Evolutionary conservation across 345 rosid genomes (phyloP).

Genomic region (Citrus maxima): DNA sequence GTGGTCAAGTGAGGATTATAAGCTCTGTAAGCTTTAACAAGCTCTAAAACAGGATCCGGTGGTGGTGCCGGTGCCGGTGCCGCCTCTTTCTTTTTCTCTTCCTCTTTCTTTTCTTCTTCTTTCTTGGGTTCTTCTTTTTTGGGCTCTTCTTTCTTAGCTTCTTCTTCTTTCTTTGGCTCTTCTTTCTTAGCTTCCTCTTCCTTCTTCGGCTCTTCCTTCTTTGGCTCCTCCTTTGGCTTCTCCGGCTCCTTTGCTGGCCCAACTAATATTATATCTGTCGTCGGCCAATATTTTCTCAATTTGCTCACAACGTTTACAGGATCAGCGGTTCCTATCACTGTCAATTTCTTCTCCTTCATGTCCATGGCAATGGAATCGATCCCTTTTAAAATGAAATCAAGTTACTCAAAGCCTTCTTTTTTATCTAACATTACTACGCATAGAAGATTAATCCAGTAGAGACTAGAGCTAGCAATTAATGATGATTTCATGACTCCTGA

Average conservation of each 20-base stretch:
- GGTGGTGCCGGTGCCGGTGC: conserved; percentile 43
- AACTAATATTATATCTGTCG: conserved; percentile 54
- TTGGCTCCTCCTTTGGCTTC: conserved; percentile 56
- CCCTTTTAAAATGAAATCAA: conserved; percentile 31
- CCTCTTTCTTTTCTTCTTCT: conserved; percentile 32
- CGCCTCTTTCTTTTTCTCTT: conserved; percentile 21
- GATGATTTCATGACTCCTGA: not conserved
- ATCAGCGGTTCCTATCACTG: conserved; percentile 75
- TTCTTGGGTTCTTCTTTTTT: conserved; percentile 27
- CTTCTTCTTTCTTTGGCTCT: conserved; percentile 26
- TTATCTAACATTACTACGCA: no score
- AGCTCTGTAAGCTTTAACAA: conserved; percentile 75
- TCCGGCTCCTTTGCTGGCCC: conserved; percentile 90
- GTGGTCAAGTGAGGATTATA: conserved; percentile 74
- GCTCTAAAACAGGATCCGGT: conserved; percentile 65
- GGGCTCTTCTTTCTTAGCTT: conserved; percentile 26
- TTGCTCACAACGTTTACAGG: conserved; percentile 68
- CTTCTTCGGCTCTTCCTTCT: conserved; percentile 49
- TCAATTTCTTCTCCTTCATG: conserved; percentile 73
- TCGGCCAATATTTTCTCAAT: conserved; percentile 74
- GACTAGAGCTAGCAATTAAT: no score
- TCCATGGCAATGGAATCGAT: conserved; percentile 82
- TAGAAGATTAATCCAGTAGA: no score
- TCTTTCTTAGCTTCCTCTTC: not conserved
- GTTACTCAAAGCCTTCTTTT: no score